Evolutionary conservation across 2,329 filamentous ascomycete genomes (phyloP), one percentile per base, ranked within the genome.

Genomic region (Fusarium succisae): DNA sequence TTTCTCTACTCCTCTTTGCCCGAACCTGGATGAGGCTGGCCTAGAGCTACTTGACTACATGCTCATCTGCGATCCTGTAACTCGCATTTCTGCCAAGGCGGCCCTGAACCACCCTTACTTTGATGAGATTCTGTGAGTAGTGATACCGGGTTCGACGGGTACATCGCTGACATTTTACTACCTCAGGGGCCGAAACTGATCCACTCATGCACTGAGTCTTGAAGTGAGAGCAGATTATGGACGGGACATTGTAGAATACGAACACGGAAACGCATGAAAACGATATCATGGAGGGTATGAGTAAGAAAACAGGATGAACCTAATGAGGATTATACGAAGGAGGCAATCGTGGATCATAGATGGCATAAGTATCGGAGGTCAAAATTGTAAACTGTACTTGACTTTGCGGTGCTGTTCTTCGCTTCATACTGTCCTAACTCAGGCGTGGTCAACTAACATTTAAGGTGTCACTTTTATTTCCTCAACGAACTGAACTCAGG

Each of bases 51-150:
- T 91, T 14, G 89, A 91, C 77, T 84, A 86, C 77, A 89, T 97
- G 84, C 90, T 98, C 47, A 92, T 95, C 67, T 98, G 96, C 80
- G 95, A 98, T 80, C 95, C 95, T 2, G 94, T 94, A 24, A 91
- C 91, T 56, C 92, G 95, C 71, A 93, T 98, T 76, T 97, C 94
- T 7, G 95, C 95, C 61, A 98, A 98, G 86, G 93, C 95, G 81
- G 92, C 94, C 13, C 93, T 93, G 80, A 87, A 91, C 77, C 95
- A 98, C 80, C 91, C 93, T 12, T 98, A 97, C 85, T 97, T 98
- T 75, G 84, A 87, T 57, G 82, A 84, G 37, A 47, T 72, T 12
- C 43, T 70, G 66, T 70, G 13, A 66, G 67, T 59, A 17, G 11
- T 8, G 3, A 5, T 18, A 4, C 10, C 7, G 5, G 4, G 2